Percentiles rank a stretch among this genome's conserved stretches.
phyloP scores from a whole-genome alignment of 2,329 filamentous ascomycete genomes.

The Colletotrichum cordylinicola region DNA sequence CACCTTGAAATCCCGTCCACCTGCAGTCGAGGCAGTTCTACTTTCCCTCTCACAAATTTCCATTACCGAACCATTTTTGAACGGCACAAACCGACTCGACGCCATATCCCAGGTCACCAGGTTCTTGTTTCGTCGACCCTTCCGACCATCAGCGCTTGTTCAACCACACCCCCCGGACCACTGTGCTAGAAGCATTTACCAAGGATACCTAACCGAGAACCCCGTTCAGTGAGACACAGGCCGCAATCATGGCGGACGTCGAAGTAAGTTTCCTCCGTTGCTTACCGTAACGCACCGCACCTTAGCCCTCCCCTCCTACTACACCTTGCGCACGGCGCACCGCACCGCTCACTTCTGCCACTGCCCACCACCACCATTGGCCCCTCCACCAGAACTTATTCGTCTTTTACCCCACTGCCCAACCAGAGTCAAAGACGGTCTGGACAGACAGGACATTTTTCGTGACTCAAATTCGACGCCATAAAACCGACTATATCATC shows the following conservation, averaged over 20 bases:
- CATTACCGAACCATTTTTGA: conserved; percentile 3
- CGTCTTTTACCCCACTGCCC: conserved; percentile 20
- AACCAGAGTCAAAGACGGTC: conserved; percentile 8
- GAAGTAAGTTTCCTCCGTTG: conserved; percentile 34
- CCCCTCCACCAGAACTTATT: conserved; percentile 17
- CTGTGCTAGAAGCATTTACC: neutral
- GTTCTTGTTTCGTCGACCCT: neutral
- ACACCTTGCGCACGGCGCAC: neutral
- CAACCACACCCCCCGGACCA: neutral
- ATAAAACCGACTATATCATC: neutral
- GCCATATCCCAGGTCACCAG: neutral
- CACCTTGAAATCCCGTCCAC: conserved; percentile 13
- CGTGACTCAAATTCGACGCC: conserved; percentile 12
- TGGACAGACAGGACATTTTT: conserved; percentile 11
- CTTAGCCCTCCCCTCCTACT: conserved; percentile 19
- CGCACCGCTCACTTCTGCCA: conserved; percentile 5
- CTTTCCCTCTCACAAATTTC: conserved; percentile 10
- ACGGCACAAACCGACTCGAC: neutral
- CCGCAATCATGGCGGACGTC: conserved; percentile 34
- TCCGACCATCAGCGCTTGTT: neutral
- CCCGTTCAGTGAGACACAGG: conserved; percentile 16
- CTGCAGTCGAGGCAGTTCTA: neutral
- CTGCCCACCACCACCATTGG: conserved; percentile 4
- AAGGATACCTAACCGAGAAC: conserved; percentile 22
- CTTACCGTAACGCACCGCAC: conserved; percentile 17